A percentile compares a stretch with the other conserved stretches of the same genome.
phyloP scores from a whole-genome alignment of 1,284 basidiomycete genomes.

The Trichosporon coremiiforme region DNA sequence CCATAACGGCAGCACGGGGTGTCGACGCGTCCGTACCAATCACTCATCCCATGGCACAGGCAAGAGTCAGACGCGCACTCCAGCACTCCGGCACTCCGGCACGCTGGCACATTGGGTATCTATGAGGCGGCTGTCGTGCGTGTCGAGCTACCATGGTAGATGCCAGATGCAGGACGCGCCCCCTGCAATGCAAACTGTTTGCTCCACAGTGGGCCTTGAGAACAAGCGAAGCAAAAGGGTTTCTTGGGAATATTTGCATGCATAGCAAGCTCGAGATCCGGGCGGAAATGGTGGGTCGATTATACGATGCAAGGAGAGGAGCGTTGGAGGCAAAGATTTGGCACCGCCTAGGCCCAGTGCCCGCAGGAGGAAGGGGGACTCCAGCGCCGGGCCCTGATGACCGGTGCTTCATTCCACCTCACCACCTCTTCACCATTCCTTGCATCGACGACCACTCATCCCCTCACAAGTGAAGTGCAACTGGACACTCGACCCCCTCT shows the following conservation, averaged over 20 bases:
- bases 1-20: no score
- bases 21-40: no score
- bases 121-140: no score
- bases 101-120: no score
- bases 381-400: not conserved
- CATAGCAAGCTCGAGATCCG: not conserved
- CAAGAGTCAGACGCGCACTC: no score
- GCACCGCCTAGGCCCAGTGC: not conserved
- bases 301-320: not conserved
- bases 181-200: not conserved
- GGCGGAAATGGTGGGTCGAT: not conserved
- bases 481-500: not conserved
- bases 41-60: no score
- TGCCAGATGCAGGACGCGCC: not conserved
- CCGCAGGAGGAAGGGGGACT: no score
- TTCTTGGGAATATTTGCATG: not conserved
- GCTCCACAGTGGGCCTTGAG: not conserved
- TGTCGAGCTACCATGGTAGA: no score
- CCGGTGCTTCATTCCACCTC: constrained; percentile 7
- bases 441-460: no score
- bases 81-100: no score
- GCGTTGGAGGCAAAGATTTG: not conserved
- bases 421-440: constrained; percentile 1
- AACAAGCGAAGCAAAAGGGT: no score
- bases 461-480: not conserved